phyloP scores from a whole-genome alignment of 2,329 filamentous ascomycete species.

The Colletotrichum liaoningense region DNA sequence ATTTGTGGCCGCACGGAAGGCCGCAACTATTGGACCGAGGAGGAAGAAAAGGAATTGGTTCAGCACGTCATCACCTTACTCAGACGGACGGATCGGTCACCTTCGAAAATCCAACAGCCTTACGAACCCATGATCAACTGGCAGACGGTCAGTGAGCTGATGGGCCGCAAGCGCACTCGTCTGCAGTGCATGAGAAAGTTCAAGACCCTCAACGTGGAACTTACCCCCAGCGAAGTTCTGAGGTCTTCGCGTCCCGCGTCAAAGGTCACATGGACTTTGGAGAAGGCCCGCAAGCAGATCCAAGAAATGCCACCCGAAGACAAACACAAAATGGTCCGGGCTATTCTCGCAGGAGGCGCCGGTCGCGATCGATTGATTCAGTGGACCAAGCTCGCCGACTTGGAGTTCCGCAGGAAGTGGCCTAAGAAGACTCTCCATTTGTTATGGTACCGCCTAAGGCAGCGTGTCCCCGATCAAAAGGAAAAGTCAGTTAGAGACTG shows the following conservation, averaged over 20 bases:
- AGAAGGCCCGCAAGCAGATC: slow-evolving; percentile 56
- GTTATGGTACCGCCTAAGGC: slow-evolving; percentile 52
- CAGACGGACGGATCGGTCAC: slow-evolving; percentile 55
- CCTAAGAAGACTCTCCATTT: slow-evolving; percentile 50
- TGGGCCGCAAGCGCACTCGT: slow-evolving; percentile 71
- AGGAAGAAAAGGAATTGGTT: slow-evolving; percentile 68
- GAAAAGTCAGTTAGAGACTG: slow-evolving; percentile 47
- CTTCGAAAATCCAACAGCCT: slow-evolving; percentile 46
- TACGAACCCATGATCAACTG: slow-evolving; percentile 69
- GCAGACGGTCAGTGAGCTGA: slow-evolving; percentile 70
- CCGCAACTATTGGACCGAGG: slow-evolving; percentile 67
- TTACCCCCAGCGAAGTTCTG: slow-evolving; percentile 46
- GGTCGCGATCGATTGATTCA: slow-evolving; percentile 58
- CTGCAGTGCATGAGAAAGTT: slow-evolving; percentile 78
- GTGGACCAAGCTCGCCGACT: slow-evolving; percentile 59
- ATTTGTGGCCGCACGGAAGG: slow-evolving; percentile 64
- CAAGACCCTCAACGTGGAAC: slow-evolving; percentile 57
- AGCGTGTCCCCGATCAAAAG: slow-evolving; percentile 46
- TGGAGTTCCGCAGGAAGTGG: slow-evolving; percentile 52
- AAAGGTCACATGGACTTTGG: slow-evolving; percentile 53
- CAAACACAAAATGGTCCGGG: slow-evolving; percentile 55
- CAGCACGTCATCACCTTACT: slow-evolving; percentile 65
- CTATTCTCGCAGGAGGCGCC: slow-evolving; percentile 55
- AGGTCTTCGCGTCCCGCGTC: slow-evolving; percentile 46
- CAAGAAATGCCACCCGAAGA: slow-evolving; percentile 55